A percentile compares a stretch with the other conserved stretches of the same genome.
Evolutionary conservation across 2,329 filamentous ascomycete genomes (phyloP).

Genomic region (Macrophomina tecta): DNA sequence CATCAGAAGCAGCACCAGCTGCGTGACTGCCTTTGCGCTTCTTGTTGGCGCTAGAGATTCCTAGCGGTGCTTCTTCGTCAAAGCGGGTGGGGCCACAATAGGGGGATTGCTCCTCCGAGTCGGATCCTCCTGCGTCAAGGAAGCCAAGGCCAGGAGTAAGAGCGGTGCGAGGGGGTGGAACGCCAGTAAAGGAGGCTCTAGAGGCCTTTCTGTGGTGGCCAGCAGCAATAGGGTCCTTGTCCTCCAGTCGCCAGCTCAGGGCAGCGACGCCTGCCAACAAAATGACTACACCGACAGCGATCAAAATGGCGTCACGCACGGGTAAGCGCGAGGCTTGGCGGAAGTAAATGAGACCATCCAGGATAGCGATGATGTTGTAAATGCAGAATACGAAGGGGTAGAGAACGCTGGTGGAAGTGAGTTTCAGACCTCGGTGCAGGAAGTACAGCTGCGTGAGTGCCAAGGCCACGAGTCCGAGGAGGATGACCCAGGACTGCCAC

Average conservation of each 20-base stretch:
- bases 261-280: slow-evolving; percentile 87
- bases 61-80: slow-evolving; percentile 26
- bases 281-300: slow-evolving; percentile 84
- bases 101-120: slow-evolving; percentile 32
- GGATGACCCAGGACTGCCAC: slow-evolving; percentile 93
- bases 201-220: slow-evolving; percentile 19
- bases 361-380: slow-evolving; percentile 98
- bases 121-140: slow-evolving; percentile 54
- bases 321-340: slow-evolving; percentile 82
- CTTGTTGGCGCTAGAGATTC: slow-evolving; percentile 21
- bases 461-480: slow-evolving; percentile 78
- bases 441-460: slow-evolving; percentile 94
- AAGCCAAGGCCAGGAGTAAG: slow-evolving; percentile 84
- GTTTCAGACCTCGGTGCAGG: slow-evolving; percentile 88
- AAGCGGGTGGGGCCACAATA: slow-evolving; percentile 24
- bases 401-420: slow-evolving; percentile 92
- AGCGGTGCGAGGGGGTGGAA: slow-evolving; percentile 63
- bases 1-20: slow-evolving; percentile 34
- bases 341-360: slow-evolving; percentile 97
- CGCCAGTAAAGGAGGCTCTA: slow-evolving; percentile 46
- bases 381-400: slow-evolving; percentile 98
- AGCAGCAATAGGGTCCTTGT: slow-evolving; percentile 61
- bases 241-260: slow-evolving; percentile 89
- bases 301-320: slow-evolving; percentile 76
- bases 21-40: slow-evolving; percentile 24